A percentile compares a stretch with the other conserved stretches of the same genome.
These are phyloP conservation scores for Mortierella sp. DNA, from an alignment of 371 early-diverging fungal species.

Conservation along the genomic window DNA sequence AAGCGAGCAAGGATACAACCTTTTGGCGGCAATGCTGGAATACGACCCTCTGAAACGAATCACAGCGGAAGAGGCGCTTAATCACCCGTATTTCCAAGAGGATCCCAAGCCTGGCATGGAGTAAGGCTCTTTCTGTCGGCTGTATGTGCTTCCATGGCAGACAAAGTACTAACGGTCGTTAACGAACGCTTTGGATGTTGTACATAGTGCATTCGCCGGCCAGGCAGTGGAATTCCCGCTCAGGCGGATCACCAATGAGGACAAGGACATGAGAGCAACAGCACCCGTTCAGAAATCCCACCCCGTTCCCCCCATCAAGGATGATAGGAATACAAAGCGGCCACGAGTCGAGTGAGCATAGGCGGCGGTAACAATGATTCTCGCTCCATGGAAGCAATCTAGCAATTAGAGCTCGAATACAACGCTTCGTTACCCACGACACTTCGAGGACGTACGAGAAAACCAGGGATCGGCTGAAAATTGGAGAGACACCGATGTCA, in stretches of 20 bases:
- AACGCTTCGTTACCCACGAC: too few species aligned
- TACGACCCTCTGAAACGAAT: constrained; percentile 94
- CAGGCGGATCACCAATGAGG: constrained; percentile 72
- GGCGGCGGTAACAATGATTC: too few species aligned
- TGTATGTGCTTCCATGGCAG: too few species aligned
- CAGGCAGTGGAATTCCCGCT: constrained; percentile 73
- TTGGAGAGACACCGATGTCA: too few species aligned
- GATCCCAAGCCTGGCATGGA: constrained; percentile 85
- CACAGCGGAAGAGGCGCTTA: constrained; percentile 88
- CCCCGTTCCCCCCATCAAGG: constrained; percentile 36
- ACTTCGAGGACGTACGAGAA: too few species aligned
- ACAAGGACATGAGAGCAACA: constrained; percentile 69
- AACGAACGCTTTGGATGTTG: too few species aligned
- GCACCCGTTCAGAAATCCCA: constrained; percentile 50
- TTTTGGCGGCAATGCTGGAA: constrained; percentile 86
- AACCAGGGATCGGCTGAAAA: too few species aligned
- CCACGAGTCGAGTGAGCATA: constrained; percentile 36
- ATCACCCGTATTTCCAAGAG: constrained; percentile 91
- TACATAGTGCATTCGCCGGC: constrained; percentile 63
- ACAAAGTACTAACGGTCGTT: too few species aligned
- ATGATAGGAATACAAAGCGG: constrained; percentile 49
- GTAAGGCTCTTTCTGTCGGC: constrained; percentile 66
- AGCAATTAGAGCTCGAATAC: too few species aligned
- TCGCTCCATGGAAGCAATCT: too few species aligned
- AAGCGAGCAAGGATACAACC: constrained; percentile 74